Base-by-base conservation (phyloP, 331 rosid species). In the Acacia concinna region DNA sequence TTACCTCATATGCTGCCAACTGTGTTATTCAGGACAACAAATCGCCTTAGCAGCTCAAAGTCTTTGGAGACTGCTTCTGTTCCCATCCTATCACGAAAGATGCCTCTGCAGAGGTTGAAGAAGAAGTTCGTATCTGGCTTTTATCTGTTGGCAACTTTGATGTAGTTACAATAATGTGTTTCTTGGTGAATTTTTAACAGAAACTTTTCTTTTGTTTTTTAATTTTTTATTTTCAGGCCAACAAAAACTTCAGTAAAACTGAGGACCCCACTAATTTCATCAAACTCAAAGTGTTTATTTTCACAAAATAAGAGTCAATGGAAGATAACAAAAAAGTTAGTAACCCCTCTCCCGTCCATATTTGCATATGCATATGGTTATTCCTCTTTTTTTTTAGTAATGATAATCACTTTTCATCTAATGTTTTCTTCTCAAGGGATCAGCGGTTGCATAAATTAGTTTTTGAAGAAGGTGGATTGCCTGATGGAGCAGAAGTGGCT, bases 401-500 rank as follows among this genome's bases (percentile, higher is more conserved):
- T 51, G 82, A 63, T 71, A 71, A 78, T 80, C 13, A 67, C 75
- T 68, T 27, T 56, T 52, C 15, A 37, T 81, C 68, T 40, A 46
- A 68, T 71, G 10, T 63, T 41, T 86, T 78, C 73, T 87, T 78
- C 78, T 87, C 67, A 70, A 94, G 97, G 93, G 93, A 92, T 85
- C 90, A 89, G 85, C 89, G 94, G 85, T 86, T 95, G 75, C 98
- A 95, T 88, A 95, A 84, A 88, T 86, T 95, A 87, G 97, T 95
- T 81, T 95, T 95, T 79, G 98, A 91, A 87, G 90, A 92, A 77
- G 89, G 84, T 75, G 98, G 96, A 78, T 84, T 92, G 85, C 98
- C 97, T 49, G 98, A 95, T 86, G 98, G 98, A 87, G 90, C 96
- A 63, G 98, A 92, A 91, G 97, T 95, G 54, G 96, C 96, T 70